A percentile compares a stretch with the other conserved stretches of the same genome.
These are phyloP conservation scores for Pichia cephalocereana DNA, from an alignment of 805 yeast genomes.

Conservation along the genomic window DNA sequence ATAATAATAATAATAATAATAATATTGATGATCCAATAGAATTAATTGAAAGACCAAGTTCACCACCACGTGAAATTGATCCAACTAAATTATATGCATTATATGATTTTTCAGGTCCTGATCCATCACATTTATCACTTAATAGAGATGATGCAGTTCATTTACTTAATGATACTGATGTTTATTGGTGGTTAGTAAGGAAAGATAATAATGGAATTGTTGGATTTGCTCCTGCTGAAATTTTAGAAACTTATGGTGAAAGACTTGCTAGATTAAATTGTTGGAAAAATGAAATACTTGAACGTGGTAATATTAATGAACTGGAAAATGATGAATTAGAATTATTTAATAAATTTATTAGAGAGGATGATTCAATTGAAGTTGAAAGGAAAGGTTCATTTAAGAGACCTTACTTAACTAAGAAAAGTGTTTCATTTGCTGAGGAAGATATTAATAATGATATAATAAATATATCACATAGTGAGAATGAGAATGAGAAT, in stretches of 20 bases:
- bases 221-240: conserved; percentile 96
- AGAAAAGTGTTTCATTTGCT: conserved; percentile 26
- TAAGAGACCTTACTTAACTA: conserved; percentile 7
- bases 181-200: conserved; percentile 92
- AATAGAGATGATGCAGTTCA: conserved; percentile 74
- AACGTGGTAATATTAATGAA: conserved; percentile 22
- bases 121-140: conserved; percentile 81
- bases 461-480: conserved; percentile 9
- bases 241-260: conserved; percentile 85
- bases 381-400: conserved; percentile 15
- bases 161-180: conserved; percentile 78
- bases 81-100: conserved; percentile 80
- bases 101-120: conserved; percentile 84
- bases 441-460: conserved; percentile 4
- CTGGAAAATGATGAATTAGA: conserved; percentile 19
- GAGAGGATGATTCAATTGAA: conserved; percentile 10
- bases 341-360: conserved; percentile 17
- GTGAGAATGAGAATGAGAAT: conserved; percentile 32
- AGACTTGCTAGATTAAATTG: conserved; percentile 86
- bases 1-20: not conserved
- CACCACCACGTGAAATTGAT: conserved; percentile 75
- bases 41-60: conserved; percentile 35
- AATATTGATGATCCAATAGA: conserved; percentile 3
- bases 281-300: conserved; percentile 77
- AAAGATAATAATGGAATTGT: conserved; percentile 35